These are phyloP conservation scores for Amniculicola lignicola DNA, from an alignment of 495 filamentous ascomycete species.

Conservation along the genomic window DNA sequence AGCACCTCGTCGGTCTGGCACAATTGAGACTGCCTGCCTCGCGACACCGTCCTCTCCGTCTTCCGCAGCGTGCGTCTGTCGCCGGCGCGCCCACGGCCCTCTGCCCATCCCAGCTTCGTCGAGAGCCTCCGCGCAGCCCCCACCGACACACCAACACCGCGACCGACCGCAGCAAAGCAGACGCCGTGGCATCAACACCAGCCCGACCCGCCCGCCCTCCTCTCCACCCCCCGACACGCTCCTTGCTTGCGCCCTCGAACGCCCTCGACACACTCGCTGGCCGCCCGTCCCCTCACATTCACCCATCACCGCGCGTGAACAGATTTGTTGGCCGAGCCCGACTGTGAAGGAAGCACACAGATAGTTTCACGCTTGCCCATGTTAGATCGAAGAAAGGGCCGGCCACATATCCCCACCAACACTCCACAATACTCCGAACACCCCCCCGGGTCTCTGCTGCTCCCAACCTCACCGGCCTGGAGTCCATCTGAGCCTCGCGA, in stretches of 20 bases:
- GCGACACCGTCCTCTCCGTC: neutral
- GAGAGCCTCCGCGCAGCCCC: neutral
- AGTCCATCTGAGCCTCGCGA: neutral
- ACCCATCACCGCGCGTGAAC: conserved; percentile 18
- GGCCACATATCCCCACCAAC: conserved; percentile 36
- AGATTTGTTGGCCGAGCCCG: conserved; percentile 26
- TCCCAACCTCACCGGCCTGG: conserved; percentile 4
- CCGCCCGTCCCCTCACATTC: neutral
- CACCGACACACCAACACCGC: conserved; percentile 1
- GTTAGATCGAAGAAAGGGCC: conserved; percentile 42
- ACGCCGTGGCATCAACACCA: conserved; percentile 5
- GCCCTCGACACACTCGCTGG: neutral
- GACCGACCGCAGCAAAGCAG: conserved; percentile 5
- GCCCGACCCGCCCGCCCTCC: neutral
- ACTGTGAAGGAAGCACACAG: too few relatives aligned
- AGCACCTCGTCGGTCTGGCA: neutral
- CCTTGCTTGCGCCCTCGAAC: neutral
- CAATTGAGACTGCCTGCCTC: conserved; percentile 28
- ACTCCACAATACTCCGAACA: conserved; percentile 17
- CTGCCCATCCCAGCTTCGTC: conserved; percentile 2
- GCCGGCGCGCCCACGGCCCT: neutral
- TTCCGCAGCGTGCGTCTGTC: conserved; percentile 4
- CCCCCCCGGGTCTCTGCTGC: conserved; percentile 7
- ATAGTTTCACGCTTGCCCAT: conserved; percentile 32
- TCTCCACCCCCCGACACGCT: neutral